phyloP scores from a whole-genome alignment of 2,329 filamentous ascomycete genomes.

The Bipolaris zeicola region DNA sequence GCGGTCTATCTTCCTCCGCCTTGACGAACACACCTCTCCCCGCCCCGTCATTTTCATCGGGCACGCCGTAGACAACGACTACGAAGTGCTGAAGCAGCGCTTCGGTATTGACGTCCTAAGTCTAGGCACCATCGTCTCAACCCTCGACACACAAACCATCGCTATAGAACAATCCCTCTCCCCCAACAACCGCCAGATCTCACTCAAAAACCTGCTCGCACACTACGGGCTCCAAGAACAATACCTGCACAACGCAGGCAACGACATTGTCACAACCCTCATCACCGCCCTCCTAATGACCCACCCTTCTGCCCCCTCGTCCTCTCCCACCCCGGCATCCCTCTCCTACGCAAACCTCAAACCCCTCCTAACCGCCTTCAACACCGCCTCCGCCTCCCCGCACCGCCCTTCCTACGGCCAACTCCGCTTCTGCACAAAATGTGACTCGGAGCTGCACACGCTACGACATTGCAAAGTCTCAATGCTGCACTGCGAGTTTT shows the following conservation, averaged over 20 bases:
- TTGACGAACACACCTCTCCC: background rate
- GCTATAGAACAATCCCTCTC: constrained; percentile 17
- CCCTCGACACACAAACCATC: constrained; percentile 27
- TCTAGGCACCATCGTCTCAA: constrained; percentile 18
- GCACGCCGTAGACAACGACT: constrained; percentile 26
- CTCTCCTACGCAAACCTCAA: background rate
- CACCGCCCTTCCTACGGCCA: background rate
- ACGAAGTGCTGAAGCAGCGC: constrained; percentile 17
- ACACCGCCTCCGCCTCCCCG: background rate
- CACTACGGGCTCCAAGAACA: constrained; percentile 5
- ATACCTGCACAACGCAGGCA: constrained; percentile 24
- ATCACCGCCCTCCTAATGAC: constrained; percentile 10
- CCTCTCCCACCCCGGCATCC: too few relatives aligned
- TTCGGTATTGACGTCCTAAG: constrained; percentile 21
- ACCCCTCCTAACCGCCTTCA: background rate
- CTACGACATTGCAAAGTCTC: background rate
- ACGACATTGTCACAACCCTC: constrained; percentile 20
- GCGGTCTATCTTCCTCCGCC: constrained; percentile 4
- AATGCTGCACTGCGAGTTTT: background rate
- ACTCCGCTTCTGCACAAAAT: background rate
- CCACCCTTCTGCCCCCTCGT: background rate
- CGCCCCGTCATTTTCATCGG: constrained; percentile 30
- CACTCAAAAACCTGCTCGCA: constrained; percentile 7
- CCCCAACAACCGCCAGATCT: background rate
- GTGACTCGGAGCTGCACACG: background rate